Evolutionary conservation across 345 rosid genomes (phyloP).

Genomic region (Aquilaria yunnanensis): DNA sequence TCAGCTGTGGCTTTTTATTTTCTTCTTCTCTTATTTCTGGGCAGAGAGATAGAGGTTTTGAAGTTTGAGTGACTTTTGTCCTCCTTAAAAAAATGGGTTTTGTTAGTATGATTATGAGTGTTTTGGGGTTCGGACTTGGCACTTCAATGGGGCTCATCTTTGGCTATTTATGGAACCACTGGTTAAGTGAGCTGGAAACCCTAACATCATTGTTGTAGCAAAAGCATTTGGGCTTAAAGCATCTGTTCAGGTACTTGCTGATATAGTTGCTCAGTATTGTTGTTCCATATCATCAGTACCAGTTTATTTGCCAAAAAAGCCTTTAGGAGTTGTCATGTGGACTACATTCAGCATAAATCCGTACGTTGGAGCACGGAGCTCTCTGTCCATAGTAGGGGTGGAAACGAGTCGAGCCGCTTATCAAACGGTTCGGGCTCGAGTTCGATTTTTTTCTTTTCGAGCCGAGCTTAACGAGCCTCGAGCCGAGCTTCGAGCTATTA

Average conservation of each 20-base stretch:
- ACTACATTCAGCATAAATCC: no score
- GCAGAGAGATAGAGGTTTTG: neutral
- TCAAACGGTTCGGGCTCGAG: no score
- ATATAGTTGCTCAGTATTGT: neutral
- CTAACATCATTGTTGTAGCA: slow-evolving; percentile 62
- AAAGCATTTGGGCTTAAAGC: slow-evolving; percentile 89
- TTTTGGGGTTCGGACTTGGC: slow-evolving; percentile 74
- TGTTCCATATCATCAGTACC: no score
- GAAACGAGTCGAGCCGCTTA: no score
- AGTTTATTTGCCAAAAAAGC: no score
- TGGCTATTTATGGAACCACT: slow-evolving; percentile 87
- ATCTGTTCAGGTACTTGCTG: slow-evolving; percentile 59
- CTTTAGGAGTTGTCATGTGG: no score
- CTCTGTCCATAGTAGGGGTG: no score
- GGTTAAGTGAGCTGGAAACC: slow-evolving; percentile 92
- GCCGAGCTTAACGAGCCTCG: no score
- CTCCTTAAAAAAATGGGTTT: slow-evolving; percentile 39
- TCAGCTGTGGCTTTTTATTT: neutral
- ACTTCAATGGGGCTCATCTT: slow-evolving; percentile 59
- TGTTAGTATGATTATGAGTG: slow-evolving; percentile 52
- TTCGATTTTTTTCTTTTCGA: no score
- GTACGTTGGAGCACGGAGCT: no score
- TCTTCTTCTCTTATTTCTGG: neutral
- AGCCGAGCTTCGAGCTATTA: no score
- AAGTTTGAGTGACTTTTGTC: slow-evolving; percentile 2